Evolutionary conservation across 1,284 basidiomycete genomes (phyloP).

Genomic region (Sanghuangporus sanghuang): DNA sequence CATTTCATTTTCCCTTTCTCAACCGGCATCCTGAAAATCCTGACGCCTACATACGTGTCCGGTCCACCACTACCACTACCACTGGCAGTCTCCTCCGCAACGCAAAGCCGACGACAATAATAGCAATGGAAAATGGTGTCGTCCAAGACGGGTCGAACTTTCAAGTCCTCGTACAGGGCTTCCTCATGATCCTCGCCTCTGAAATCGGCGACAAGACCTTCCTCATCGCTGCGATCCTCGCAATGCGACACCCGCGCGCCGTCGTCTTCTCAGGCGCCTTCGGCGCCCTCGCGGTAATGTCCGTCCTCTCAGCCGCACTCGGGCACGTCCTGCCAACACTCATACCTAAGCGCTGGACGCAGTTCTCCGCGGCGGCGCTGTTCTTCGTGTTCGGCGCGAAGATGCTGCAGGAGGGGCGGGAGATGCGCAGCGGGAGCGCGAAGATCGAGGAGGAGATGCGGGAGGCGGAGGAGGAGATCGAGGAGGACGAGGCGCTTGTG

Average conservation of each 20-base stretch:
- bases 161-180: constrained; percentile 67
- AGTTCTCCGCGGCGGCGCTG: constrained; percentile 70
- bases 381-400: constrained; percentile 86
- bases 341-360: constrained; percentile 77
- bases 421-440: constrained; percentile 71
- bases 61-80: neutral
- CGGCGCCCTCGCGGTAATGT: constrained; percentile 88
- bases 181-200: constrained; percentile 85
- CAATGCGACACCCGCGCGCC: constrained; percentile 86
- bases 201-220: constrained; percentile 99
- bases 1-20: neutral
- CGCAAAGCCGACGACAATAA: neutral
- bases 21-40: neutral
- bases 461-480: constrained; percentile 87
- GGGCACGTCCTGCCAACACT: constrained; percentile 82
- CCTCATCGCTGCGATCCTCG: constrained; percentile 94
- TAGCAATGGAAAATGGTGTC: constrained; percentile 13
- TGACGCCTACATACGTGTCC: neutral
- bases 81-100: neutral
- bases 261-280: constrained; percentile 91
- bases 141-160: constrained; percentile 28
- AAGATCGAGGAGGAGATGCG: constrained; percentile 91
- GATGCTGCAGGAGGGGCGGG: constrained; percentile 77
- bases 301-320: constrained; percentile 81
- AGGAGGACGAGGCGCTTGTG: constrained; percentile 54